These are phyloP conservation scores for Dictyostelium capitatum DNA, from an alignment of 78 protist genomes.

Conservation along the genomic window DNA sequence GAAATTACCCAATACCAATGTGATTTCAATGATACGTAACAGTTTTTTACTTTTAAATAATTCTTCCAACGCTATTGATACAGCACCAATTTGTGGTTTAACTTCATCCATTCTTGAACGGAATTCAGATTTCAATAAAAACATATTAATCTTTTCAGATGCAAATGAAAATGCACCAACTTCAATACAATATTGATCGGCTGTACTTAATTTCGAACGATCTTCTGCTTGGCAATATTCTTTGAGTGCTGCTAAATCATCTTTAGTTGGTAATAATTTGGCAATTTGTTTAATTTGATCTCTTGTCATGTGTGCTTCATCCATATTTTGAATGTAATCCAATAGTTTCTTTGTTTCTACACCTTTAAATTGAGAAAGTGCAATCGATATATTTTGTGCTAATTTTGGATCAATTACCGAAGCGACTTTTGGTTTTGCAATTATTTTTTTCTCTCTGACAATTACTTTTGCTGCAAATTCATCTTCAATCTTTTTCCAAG, in stretches of 20 bases:
- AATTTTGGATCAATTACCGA: slow-evolving; percentile 59
- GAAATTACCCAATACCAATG: slow-evolving; percentile 73
- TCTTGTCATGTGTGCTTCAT: slow-evolving; percentile 17
- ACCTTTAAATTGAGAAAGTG: slow-evolving; percentile 64
- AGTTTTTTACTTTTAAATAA: slow-evolving; percentile 34
- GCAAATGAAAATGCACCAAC: slow-evolving; percentile 48
- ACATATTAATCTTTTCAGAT: slow-evolving; percentile 38
- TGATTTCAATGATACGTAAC: slow-evolving; percentile 50
- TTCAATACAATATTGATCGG: slow-evolving; percentile 75
- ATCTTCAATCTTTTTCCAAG: slow-evolving; percentile 52
- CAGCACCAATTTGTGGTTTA: slow-evolving; percentile 66
- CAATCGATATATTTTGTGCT: slow-evolving; percentile 55
- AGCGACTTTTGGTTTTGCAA: neutral
- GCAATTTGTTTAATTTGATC: slow-evolving; percentile 68
- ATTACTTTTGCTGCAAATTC: slow-evolving; percentile 78
- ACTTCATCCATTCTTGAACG: slow-evolving; percentile 9
- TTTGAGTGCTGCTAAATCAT: slow-evolving; percentile 39
- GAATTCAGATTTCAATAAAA: slow-evolving; percentile 35
- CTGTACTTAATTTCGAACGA: slow-evolving; percentile 38
- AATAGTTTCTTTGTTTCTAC: neutral
- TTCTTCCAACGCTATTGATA: slow-evolving; percentile 57
- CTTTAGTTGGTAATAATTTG: slow-evolving; percentile 57
- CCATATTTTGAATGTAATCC: slow-evolving; percentile 23
- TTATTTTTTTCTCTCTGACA: slow-evolving; percentile 46
- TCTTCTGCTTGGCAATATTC: slow-evolving; percentile 42